phyloP scores from a whole-genome alignment of 331 rosid species.

The Cydonia oblonga region DNA sequence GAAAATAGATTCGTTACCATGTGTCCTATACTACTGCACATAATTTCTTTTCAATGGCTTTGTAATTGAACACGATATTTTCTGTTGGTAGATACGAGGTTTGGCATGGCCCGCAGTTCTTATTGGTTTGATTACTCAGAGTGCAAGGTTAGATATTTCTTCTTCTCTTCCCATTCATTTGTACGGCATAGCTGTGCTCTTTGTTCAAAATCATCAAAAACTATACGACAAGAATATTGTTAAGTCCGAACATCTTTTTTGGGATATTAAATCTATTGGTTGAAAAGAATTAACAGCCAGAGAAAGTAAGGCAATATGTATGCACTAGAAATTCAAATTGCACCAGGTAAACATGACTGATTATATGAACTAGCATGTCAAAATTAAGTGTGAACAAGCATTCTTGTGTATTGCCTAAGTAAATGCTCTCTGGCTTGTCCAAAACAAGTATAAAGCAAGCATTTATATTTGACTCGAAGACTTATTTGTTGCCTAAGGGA shows the following conservation, averaged over 20 bases:
- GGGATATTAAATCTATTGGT: not conserved
- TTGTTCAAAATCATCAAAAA: not conserved
- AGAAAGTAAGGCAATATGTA: not conserved
- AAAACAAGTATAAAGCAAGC: not conserved
- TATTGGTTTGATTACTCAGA: conserved; percentile 43
- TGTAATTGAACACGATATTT: conserved; percentile 1
- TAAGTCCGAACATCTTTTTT: not conserved
- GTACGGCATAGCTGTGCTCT: not conserved
- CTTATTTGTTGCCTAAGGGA: not conserved
- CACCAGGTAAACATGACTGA: not conserved
- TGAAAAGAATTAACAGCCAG: not conserved
- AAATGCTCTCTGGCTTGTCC: not conserved
- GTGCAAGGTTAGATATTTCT: conserved; percentile 43
- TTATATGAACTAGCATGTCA: not conserved
- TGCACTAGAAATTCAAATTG: not conserved
- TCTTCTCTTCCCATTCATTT: not conserved
- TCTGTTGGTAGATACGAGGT: conserved; percentile 42
- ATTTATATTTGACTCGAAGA: not conserved
- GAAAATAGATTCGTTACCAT: not conserved
- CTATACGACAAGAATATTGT: not conserved
- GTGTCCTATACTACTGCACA: not conserved
- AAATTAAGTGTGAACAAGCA: not conserved
- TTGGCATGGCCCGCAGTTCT: conserved; percentile 58
- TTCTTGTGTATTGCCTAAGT: not conserved
- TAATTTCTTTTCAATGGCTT: not conserved